Evolutionary conservation across 2,329 filamentous ascomycete species (phyloP).

Genomic region (Sporothrix euskadiensis): DNA sequence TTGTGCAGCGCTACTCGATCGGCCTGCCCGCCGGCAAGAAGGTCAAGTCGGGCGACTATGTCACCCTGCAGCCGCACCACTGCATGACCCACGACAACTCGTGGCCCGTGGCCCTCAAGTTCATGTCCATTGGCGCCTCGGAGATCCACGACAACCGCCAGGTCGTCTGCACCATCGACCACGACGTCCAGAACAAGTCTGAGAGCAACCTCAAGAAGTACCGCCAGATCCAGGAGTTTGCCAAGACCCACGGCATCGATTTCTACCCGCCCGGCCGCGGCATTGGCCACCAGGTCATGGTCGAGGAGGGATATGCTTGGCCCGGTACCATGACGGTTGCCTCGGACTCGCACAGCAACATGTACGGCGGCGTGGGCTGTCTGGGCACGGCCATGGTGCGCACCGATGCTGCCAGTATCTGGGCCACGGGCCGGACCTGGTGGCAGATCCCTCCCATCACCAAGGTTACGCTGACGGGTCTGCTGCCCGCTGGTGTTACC

Average conservation of each 20-base stretch:
- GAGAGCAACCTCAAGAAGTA: conserved; percentile 84
- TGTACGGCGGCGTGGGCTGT: conserved; percentile 78
- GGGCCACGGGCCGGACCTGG: conserved; percentile 81
- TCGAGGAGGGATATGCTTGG: conserved; percentile 80
- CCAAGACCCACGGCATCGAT: conserved; percentile 70
- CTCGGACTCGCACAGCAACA: conserved; percentile 74
- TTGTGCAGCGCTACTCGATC: conserved; percentile 79
- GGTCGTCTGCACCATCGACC: conserved; percentile 81
- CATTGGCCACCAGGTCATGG: conserved; percentile 82
- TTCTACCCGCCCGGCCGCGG: conserved; percentile 59
- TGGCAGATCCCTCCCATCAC: conserved; percentile 81
- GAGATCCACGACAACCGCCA: conserved; percentile 71
- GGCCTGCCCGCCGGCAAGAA: conserved; percentile 72
- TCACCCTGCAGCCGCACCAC: conserved; percentile 68
- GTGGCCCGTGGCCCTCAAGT: conserved; percentile 60
- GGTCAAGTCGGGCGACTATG: conserved; percentile 79
- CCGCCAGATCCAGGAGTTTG: conserved; percentile 77
- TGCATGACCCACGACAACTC: conserved; percentile 78
- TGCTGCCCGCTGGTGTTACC: conserved; percentile 75
- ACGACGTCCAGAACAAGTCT: conserved; percentile 83
- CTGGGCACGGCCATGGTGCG: conserved; percentile 80
- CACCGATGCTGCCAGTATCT: conserved; percentile 84
- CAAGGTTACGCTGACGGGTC: conserved; percentile 74
- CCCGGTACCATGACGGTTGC: conserved; percentile 82
- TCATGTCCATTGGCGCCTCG: conserved; percentile 78